Percentiles rank a stretch among this genome's conserved stretches.
Conservation (phyloP, 257 asterid species). For the Paraleonurus japonicus region DNA sequence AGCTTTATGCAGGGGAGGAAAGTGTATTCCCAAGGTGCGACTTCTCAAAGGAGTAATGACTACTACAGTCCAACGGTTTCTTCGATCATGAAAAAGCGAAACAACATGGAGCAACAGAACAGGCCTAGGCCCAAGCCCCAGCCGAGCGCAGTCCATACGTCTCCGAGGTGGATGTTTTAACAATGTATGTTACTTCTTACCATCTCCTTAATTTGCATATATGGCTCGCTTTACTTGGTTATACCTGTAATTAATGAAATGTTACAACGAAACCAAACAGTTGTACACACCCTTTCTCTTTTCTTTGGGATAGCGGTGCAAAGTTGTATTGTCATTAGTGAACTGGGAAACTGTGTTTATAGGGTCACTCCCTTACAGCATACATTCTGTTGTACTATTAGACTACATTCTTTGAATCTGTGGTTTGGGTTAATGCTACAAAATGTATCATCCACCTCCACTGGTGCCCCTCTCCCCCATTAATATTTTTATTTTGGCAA, state of each 20-base stretch:
- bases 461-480: not conserved
- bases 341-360: slow-evolving; percentile 11
- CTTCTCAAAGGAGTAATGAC: slow-evolving; percentile 85
- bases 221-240: slow-evolving; percentile 24
- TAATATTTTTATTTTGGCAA: not conserved
- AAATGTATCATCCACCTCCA: not conserved
- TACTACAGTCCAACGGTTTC: slow-evolving; percentile 90
- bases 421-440: not conserved
- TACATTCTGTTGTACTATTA: not conserved
- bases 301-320: slow-evolving; percentile 20
- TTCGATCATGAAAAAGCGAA: slow-evolving; percentile 87
- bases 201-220: slow-evolving; percentile 19
- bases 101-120: slow-evolving; percentile 50
- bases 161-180: slow-evolving; percentile 86
- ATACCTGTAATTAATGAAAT: slow-evolving; percentile 41
- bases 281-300: slow-evolving; percentile 24
- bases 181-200: slow-evolving; percentile 10
- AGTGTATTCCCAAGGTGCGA: slow-evolving; percentile 78
- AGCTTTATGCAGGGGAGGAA: slow-evolving; percentile 64
- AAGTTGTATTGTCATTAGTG: slow-evolving; percentile 6
- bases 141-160: slow-evolving; percentile 61
- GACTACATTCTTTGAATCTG: not conserved
- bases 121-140: slow-evolving; percentile 48
- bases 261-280: slow-evolving; percentile 20
- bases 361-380: slow-evolving; percentile 2